Evolutionary conservation across 2,329 filamentous ascomycete species (phyloP).

Genomic region (Pseudopithomyces chartarum): DNA sequence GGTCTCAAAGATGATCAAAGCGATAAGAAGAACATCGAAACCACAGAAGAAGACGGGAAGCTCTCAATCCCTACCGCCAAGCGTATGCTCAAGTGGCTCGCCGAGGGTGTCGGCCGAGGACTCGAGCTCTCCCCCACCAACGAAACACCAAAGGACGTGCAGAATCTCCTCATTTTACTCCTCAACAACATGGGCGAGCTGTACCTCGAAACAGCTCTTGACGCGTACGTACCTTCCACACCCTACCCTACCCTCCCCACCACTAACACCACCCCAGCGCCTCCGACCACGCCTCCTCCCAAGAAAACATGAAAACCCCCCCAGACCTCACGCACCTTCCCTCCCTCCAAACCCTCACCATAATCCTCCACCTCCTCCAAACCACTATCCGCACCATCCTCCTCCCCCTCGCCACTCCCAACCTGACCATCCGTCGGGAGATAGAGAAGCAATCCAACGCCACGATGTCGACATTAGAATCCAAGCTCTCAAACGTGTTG

Average conservation of each 20-base stretch:
- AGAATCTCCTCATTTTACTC: slow-evolving; percentile 79
- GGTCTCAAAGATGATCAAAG: slow-evolving; percentile 76
- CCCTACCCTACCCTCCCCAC: neutral
- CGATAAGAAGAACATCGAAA: slow-evolving; percentile 84
- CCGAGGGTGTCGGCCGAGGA: slow-evolving; percentile 88
- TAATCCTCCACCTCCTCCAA: slow-evolving; percentile 89
- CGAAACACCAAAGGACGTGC: slow-evolving; percentile 94
- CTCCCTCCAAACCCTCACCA: slow-evolving; percentile 79
- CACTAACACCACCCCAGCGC: slow-evolving; percentile 33
- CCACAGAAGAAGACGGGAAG: slow-evolving; percentile 85
- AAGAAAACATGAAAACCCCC: slow-evolving; percentile 81
- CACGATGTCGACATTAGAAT: slow-evolving; percentile 79
- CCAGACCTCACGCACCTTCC: slow-evolving; percentile 86
- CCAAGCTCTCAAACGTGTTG: slow-evolving; percentile 75
- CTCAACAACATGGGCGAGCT: slow-evolving; percentile 88
- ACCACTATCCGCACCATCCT: slow-evolving; percentile 90
- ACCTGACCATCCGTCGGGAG: slow-evolving; percentile 85
- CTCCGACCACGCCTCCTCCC: slow-evolving; percentile 72
- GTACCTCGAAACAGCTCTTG: slow-evolving; percentile 68
- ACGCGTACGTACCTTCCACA: slow-evolving; percentile 52
- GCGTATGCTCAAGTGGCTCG: slow-evolving; percentile 96
- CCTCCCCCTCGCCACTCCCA: slow-evolving; percentile 84
- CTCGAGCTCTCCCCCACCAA: slow-evolving; percentile 85
- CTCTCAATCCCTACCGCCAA: slow-evolving; percentile 88
- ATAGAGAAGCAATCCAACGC: slow-evolving; percentile 82